Evolutionary conservation across 2,329 filamentous ascomycete species (phyloP).

Genomic region (Drechslera avenae): DNA sequence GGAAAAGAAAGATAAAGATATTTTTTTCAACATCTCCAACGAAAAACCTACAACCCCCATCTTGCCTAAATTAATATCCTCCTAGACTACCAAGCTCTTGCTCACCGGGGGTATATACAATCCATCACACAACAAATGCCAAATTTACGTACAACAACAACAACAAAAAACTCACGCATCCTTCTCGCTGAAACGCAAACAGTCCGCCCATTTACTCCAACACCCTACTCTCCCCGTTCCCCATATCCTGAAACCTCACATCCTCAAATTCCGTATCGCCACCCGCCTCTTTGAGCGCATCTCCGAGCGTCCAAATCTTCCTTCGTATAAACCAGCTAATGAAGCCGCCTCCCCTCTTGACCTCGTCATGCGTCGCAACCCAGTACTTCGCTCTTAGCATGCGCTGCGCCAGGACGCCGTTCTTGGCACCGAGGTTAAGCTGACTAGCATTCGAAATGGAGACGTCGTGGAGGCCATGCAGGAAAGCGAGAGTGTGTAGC

Average conservation of each 20-base stretch:
- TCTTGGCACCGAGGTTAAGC: constrained; percentile 67
- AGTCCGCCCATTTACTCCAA: constrained; percentile 45
- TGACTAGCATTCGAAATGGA: constrained; percentile 58
- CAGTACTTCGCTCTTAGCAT: constrained; percentile 64
- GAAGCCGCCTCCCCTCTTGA: constrained; percentile 64
- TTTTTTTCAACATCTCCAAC: too few relatives aligned
- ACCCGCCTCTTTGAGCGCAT: constrained; percentile 56
- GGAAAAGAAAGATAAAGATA: too few relatives aligned
- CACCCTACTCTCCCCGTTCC: constrained; percentile 62
- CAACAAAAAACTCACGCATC: too few relatives aligned
- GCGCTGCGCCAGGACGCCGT: constrained; percentile 63
- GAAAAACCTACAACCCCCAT: too few relatives aligned
- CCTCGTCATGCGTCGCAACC: constrained; percentile 69
- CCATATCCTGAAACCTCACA: constrained; percentile 53
- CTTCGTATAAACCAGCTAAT: constrained; percentile 57
- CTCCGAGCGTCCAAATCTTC: constrained; percentile 50
- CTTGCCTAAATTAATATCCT: too few relatives aligned
- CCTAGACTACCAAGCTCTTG: too few relatives aligned
- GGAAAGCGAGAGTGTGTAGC: constrained; percentile 61
- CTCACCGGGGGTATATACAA: too few relatives aligned
- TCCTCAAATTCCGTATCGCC: constrained; percentile 48
- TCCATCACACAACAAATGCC: too few relatives aligned
- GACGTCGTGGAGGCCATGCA: constrained; percentile 69
- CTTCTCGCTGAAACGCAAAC: too few relatives aligned
- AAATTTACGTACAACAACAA: too few relatives aligned